Conservation (phyloP, 768 basidiomycete species). For the Lyophyllum atratum region DNA sequence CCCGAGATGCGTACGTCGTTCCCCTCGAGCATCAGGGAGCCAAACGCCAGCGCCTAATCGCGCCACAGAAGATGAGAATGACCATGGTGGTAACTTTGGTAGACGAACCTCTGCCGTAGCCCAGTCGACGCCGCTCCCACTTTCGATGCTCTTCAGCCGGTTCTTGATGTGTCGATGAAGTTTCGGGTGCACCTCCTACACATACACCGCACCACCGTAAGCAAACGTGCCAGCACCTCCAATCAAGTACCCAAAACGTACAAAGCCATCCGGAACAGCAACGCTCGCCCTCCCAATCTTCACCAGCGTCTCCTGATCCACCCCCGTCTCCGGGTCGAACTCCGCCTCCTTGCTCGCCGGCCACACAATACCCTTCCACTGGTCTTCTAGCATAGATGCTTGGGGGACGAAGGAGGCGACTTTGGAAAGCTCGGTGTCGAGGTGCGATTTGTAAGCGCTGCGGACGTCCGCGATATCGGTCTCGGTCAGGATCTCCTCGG, state of each 20-base stretch:
- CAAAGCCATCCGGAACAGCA: conserved; percentile 57
- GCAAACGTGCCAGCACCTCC: conserved; percentile 34
- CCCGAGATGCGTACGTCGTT: conserved; percentile 88
- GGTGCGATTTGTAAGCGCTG: conserved; percentile 55
- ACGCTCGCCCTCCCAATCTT: conserved; percentile 73
- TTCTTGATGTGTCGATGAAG: conserved; percentile 79
- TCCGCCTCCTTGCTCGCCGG: conserved; percentile 58
- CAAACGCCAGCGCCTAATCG: conserved; percentile 80
- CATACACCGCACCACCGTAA: too few species aligned
- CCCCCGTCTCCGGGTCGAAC: conserved; percentile 68
- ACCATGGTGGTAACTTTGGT: not conserved
- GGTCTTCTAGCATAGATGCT: conserved; percentile 58
- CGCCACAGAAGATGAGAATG: not conserved
- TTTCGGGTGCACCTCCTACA: conserved; percentile 77
- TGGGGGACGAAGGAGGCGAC: conserved; percentile 50
- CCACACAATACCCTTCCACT: conserved; percentile 71
- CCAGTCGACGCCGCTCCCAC: conserved; percentile 79
- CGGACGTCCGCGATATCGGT: conserved; percentile 54
- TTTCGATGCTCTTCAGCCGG: conserved; percentile 68
- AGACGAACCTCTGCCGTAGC: conserved; percentile 79
- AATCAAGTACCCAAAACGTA: conserved; percentile 41
- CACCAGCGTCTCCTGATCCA: conserved; percentile 49
- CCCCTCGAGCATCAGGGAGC: conserved; percentile 81
- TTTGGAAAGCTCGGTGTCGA: conserved; percentile 61
- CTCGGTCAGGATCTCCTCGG: conserved; percentile 53